Conservation (phyloP, 2,329 filamentous ascomycete genomes). For the Fusarium coffeatum region DNA sequence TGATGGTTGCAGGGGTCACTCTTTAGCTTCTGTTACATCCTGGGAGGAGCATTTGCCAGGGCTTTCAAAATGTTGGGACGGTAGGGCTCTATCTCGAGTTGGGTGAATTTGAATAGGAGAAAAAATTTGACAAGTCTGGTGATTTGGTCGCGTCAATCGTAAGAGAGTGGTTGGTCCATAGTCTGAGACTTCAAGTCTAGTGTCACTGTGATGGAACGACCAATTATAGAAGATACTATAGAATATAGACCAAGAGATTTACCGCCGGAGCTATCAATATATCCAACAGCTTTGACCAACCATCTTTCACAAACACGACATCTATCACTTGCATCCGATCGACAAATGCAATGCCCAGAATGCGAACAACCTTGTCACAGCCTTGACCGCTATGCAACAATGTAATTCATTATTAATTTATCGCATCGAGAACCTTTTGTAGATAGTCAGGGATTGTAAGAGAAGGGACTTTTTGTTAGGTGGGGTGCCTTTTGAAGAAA, state of each 20-base stretch:
- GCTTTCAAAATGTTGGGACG: slow-evolving; percentile 29
- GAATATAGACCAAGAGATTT: slow-evolving; percentile 10
- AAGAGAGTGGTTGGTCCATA: slow-evolving; percentile 14
- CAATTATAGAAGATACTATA: slow-evolving; percentile 21
- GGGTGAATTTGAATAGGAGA: not conserved
- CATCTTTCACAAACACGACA: slow-evolving; percentile 24
- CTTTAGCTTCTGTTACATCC: slow-evolving; percentile 19
- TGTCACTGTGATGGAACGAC: slow-evolving; percentile 23
- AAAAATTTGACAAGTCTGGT: slow-evolving; percentile 4
- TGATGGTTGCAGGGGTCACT: slow-evolving; percentile 16
- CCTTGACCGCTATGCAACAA: slow-evolving; percentile 18
- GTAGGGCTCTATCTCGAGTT: not conserved
- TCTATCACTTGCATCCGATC: slow-evolving; percentile 23
- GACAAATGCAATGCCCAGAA: slow-evolving; percentile 15
- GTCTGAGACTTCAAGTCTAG: not conserved
- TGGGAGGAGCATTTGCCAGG: slow-evolving; percentile 8
- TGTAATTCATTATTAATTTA: not conserved
- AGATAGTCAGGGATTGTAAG: not conserved
- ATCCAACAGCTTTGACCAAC: slow-evolving; percentile 17
- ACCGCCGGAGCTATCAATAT: slow-evolving; percentile 12
- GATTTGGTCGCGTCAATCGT: not conserved
- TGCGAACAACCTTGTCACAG: not conserved
- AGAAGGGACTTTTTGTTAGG: slow-evolving; percentile 25
- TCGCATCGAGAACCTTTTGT: not conserved
- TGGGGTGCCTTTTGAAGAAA: slow-evolving; percentile 4